Conservation (phyloP, 352 stramenopile genomes). For the Aphanomyces astaci region DNA sequence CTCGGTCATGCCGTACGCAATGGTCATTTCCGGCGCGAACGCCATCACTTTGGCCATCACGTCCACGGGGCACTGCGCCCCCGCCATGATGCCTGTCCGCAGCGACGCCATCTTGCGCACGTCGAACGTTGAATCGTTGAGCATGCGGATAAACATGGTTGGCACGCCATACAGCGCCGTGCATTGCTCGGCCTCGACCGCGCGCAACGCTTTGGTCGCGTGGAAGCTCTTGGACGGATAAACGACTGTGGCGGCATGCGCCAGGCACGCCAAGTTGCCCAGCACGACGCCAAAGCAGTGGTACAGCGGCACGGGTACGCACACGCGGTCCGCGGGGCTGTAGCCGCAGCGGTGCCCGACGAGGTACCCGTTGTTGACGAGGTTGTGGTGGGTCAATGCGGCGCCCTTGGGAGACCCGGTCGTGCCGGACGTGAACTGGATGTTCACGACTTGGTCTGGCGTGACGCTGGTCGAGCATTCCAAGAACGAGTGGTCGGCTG, state of each 20-base stretch:
- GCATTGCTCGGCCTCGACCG: constrained; percentile 17
- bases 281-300: constrained; percentile 29
- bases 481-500: neutral
- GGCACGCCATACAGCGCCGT: constrained; percentile 28
- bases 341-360: constrained; percentile 22
- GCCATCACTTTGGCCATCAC: constrained; percentile 24
- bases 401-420: constrained; percentile 67
- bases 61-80: constrained; percentile 26
- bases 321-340: constrained; percentile 20
- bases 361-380: constrained; percentile 29
- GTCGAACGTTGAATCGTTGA: constrained; percentile 23
- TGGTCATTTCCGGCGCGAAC: constrained; percentile 25
- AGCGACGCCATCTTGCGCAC: constrained; percentile 6
- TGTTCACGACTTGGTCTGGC: constrained; percentile 26
- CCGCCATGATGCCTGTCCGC: constrained; percentile 29
- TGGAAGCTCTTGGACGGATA: constrained; percentile 26
- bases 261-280: constrained; percentile 25
- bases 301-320: constrained; percentile 25
- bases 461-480: neutral
- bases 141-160: constrained; percentile 29
- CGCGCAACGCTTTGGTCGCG: constrained; percentile 7
- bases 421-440: constrained; percentile 60
- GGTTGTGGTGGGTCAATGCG: constrained; percentile 48
- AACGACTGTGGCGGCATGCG: constrained; percentile 21
- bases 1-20: constrained; percentile 29